These are phyloP conservation scores for Chaetomiaceae sp. DNA, from an alignment of 2,329 filamentous ascomycete species.

Conservation along the genomic window DNA sequence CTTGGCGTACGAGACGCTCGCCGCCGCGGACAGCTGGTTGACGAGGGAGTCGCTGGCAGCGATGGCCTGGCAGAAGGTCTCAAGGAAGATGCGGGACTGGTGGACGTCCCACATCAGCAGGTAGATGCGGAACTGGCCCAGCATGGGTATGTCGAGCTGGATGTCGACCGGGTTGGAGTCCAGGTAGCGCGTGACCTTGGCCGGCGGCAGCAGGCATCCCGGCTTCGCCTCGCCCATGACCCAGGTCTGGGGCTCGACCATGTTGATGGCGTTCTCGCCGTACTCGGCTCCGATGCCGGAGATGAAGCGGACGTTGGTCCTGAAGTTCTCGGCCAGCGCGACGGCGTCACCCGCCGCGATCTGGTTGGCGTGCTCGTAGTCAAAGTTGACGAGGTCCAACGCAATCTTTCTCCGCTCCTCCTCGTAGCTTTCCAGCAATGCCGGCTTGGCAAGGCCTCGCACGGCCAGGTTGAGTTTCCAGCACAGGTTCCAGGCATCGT, in stretches of 20 bases:
- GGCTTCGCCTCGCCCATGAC: constrained; percentile 47
- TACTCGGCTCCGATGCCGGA: constrained; percentile 61
- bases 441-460: constrained; percentile 50
- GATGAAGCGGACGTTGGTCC: constrained; percentile 62
- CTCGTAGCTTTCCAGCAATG: constrained; percentile 57
- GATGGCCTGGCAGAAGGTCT: constrained; percentile 53
- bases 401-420: constrained; percentile 59
- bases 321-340: constrained; percentile 59
- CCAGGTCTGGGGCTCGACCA: constrained; percentile 36
- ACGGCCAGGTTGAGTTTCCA: constrained; percentile 51
- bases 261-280: constrained; percentile 47
- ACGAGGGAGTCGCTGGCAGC: constrained; percentile 50
- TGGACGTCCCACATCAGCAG: constrained; percentile 62
- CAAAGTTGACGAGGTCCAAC: constrained; percentile 54
- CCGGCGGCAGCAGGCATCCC: constrained; percentile 57
- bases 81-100: constrained; percentile 52
- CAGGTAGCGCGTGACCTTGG: constrained; percentile 67
- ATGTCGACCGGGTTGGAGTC: constrained; percentile 75
- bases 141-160: constrained; percentile 71
- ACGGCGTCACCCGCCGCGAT: constrained; percentile 53
- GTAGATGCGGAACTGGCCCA: constrained; percentile 73
- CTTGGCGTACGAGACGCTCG: constrained; percentile 56
- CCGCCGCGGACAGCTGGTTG: constrained; percentile 53
- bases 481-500: constrained; percentile 57
- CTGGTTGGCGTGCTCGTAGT: constrained; percentile 45